A percentile compares a stretch with the other conserved stretches of the same genome.
These are phyloP conservation scores for Suhomyces anneliseae DNA, from an alignment of 1,139 yeast genomes.

Conservation along the genomic window DNA sequence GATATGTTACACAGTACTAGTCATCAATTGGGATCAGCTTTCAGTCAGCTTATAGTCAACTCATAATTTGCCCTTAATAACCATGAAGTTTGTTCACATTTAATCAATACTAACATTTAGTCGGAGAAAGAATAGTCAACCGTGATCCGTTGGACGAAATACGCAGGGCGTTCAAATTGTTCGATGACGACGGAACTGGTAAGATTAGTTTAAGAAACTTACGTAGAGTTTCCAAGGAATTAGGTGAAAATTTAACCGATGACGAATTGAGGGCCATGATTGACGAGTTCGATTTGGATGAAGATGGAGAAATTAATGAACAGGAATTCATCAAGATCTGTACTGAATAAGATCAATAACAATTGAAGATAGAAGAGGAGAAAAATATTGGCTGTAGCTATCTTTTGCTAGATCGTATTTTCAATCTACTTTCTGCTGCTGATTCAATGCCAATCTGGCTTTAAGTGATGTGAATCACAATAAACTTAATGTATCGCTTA, in stretches of 20 bases:
- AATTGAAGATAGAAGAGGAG: too few species aligned
- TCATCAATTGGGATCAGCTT: too few species aligned
- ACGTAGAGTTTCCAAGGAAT: slow-evolving; percentile 85
- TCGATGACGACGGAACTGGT: slow-evolving; percentile 89
- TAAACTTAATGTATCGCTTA: too few species aligned
- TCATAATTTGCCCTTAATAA: too few species aligned
- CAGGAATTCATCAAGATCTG: slow-evolving; percentile 93
- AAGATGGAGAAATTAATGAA: slow-evolving; percentile 92
- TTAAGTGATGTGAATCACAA: too few species aligned
- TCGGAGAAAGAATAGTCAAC: slow-evolving; percentile 73
- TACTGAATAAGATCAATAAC: slow-evolving; percentile 48
- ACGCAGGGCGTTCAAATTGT: slow-evolving; percentile 81
- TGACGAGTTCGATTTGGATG: slow-evolving; percentile 95
- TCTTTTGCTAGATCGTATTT: too few species aligned
- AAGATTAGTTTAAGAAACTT: slow-evolving; percentile 80
- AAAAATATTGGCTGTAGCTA: too few species aligned
- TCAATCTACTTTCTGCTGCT: too few species aligned
- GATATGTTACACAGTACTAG: too few species aligned
- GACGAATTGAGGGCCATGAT: slow-evolving; percentile 96
- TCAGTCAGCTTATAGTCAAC: too few species aligned
- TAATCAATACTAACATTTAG: slow-evolving; percentile 38
- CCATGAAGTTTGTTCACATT: too few species aligned
- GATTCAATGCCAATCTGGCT: too few species aligned
- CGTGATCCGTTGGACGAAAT: slow-evolving; percentile 95
- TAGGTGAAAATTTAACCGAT: slow-evolving; percentile 90